A percentile compares a stretch with the other conserved stretches of the same genome.
Evolutionary conservation across 768 basidiomycete species (phyloP).

Genomic region (Pleurotus salmoneostramineus): DNA sequence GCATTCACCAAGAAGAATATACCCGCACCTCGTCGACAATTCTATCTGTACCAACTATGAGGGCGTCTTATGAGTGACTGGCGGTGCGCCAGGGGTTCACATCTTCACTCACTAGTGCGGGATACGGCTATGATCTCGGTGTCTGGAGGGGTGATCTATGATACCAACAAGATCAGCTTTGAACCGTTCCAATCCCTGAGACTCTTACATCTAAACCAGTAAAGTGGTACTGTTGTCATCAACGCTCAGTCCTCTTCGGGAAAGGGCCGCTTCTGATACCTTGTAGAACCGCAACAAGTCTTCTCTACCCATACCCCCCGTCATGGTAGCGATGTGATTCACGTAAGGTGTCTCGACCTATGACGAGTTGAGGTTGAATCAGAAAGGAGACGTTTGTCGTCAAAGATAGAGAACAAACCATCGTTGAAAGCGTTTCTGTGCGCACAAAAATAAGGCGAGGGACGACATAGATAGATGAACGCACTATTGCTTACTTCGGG

Average conservation of each 20-base stretch:
- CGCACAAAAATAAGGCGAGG: neutral
- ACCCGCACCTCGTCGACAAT: conserved; percentile 6
- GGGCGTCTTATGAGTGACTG: neutral
- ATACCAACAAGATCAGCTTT: neutral
- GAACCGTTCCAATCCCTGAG: no score
- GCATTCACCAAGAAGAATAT: neutral
- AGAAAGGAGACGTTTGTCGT: no score
- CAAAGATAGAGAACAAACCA: neutral
- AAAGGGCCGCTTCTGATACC: neutral
- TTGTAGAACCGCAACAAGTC: conserved; percentile 8
- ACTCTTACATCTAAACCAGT: conserved; percentile 2
- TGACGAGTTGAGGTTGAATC: neutral
- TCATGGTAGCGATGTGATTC: conserved; percentile 7
- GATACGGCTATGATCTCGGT: conserved; percentile 6
- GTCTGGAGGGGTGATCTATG: conserved; percentile 4
- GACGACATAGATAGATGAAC: neutral
- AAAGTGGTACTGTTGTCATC: conserved; percentile 4
- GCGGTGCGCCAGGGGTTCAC: neutral
- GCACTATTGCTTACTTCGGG: neutral
- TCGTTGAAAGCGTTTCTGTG: conserved; percentile 5
- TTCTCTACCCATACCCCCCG: conserved; percentile 1
- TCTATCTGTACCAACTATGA: conserved; percentile 3
- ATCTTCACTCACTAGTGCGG: neutral
- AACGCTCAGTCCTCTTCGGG: neutral
- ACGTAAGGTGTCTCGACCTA: conserved; percentile 4